A percentile compares a stretch with the other conserved stretches of the same genome.
phyloP scores from a whole-genome alignment of 306 rosid genomes.

The Vigna mungo region DNA sequence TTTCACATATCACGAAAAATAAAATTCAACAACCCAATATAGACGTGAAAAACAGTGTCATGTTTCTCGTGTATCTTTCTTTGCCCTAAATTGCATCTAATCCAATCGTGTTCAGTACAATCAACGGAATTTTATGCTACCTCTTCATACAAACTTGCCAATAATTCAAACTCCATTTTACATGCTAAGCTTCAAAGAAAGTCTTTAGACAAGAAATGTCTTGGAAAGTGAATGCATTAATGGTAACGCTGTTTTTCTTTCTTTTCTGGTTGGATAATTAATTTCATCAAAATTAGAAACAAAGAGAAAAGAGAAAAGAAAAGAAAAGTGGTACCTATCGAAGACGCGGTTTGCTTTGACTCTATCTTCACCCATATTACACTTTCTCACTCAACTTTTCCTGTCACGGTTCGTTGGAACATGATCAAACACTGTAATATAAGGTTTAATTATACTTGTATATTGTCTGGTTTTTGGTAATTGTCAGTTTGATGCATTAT shows the following conservation, averaged over 20 bases:
- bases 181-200: neutral
- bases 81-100: neutral
- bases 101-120: neutral
- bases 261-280: neutral
- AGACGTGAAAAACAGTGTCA: neutral
- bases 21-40: neutral
- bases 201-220: neutral
- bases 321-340: neutral
- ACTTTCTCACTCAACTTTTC: neutral
- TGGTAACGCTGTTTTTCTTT: slow-evolving; percentile 5
- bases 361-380: neutral
- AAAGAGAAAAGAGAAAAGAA: neutral
- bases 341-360: slow-evolving; percentile 26
- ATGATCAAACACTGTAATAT: no score
- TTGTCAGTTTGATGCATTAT: no score
- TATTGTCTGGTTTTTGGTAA: neutral
- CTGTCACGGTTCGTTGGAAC: neutral
- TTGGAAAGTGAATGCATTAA: slow-evolving; percentile 8
- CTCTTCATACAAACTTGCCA: neutral
- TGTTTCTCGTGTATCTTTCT: neutral
- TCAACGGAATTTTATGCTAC: neutral
- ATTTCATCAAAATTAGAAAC: neutral
- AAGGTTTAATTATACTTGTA: no score
- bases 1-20: neutral
- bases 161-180: neutral